Evolutionary conservation across 495 filamentous ascomycete genomes (phyloP), one percentile per base, ranked within the genome.

Genomic region (Chaetomium tenue): DNA sequence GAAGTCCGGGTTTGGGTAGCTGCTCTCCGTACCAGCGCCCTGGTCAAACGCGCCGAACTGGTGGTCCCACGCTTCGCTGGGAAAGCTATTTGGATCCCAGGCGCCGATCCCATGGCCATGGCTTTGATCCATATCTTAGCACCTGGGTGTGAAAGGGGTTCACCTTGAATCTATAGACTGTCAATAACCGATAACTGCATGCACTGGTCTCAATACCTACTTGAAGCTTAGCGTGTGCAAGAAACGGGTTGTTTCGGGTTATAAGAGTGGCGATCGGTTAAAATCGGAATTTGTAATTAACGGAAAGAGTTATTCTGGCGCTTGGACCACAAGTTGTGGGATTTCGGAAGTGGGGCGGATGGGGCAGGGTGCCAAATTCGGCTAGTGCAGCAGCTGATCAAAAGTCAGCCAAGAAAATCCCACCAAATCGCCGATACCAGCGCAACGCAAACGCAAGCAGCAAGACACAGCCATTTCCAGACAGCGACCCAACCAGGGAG

Each of bases 31-130:
- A 18, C 56, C 62, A 20, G 56, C 47, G 28, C 61, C 48, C 16
- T 65, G 57, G 52, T 69, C 65, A 16, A 72, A 72, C 28, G n/a
- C 47, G 15, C 33, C 42, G 26, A 69, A 69, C 55, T 71, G 70
- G 30, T 73, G 72, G 8, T 68, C 69, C 72, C 72, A 74, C 18
- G 60, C 20, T 16, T 66, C 60, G 18, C 44, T 25, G 39, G 52
- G 22, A 58, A 68, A 72, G 59, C 28, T 60, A 48, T 42, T 71
- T 6, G 70, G 54, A 30, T 71, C 71, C 72, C 72, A 74, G 40
- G 64, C 63, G 25, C 62, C 61, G 26, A 69, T 63, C 50, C 66
- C 65, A 37, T 42, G 60, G 42, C 52, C 61, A 60, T 72, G 70
- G 56, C 47, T 48, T 48, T 69, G 68, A 22, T 74, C 72, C 72